Evolutionary conservation across 805 yeast genomes (phyloP), one percentile per base, ranked within the genome.

Genomic region (Saccharomycopsis sp.): DNA sequence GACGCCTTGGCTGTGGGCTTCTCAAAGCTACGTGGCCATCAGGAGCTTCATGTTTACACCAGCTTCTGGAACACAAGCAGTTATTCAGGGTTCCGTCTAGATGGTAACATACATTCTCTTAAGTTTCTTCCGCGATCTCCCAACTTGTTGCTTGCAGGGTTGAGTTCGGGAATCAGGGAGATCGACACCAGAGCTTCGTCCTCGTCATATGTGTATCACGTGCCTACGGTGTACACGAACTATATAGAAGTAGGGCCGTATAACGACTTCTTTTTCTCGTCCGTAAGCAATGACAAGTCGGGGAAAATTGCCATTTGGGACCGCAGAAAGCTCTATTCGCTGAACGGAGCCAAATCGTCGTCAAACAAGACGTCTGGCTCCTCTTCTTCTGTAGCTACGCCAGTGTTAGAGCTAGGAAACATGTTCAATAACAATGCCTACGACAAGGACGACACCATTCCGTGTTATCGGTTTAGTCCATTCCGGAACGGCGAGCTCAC

Each of bases 251-350:
- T 54, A 29, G 63, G 61, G 14, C 62, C 61, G 22, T 60, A 54
- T 15, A 15, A 15, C 2, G 61, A 56, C n/a, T n/a, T 49, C 34
- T 61, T 49, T 25, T 61, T 61, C 23, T 20, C 58, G 17, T 55
- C 59, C 3, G 57, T 61, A 2, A 56, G 59, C 44, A 58, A 56
- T 38, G 51, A 38, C 42, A 54, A 57, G 47, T 17, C 25, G 38
- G 60, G 60, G 2, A 57, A 51, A 15, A 17, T 59, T 15, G 62
- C 62, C 17, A 53, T 59, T 17, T 61, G 62, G 62, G 63, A 61
- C 50, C 29, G 61, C 22, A 17, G 20, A 24, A 23, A 25, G 23
- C n/a, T 24, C 35, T n/a, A n/a, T 15, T 3, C n/a, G 17, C 38
- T 29, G 38, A n/a, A 5, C 38, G 38, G 38, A 29, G 38, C n/a